These are phyloP conservation scores for Terana coerulea DNA, from an alignment of 768 basidiomycete genomes.

Conservation along the genomic window DNA sequence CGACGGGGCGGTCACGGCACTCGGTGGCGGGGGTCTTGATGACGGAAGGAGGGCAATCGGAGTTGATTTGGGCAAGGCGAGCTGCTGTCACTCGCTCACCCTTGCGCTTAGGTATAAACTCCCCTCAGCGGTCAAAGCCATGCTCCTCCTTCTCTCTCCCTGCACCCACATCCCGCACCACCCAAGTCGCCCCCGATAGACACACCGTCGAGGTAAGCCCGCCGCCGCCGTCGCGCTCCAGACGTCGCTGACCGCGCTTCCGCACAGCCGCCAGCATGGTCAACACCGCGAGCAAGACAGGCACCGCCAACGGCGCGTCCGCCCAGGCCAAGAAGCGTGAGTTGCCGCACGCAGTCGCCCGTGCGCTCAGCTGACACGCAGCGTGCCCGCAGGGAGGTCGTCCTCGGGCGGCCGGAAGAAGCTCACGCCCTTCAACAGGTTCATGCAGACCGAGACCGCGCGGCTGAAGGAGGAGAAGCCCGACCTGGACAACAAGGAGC, in stretches of 20 bases:
- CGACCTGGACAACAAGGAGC: slow-evolving; percentile 66
- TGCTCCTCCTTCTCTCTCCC: slow-evolving; percentile 25
- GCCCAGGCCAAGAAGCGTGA: slow-evolving; percentile 20
- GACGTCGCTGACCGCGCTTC: neutral
- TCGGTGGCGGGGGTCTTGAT: slow-evolving; percentile 19
- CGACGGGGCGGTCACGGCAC: neutral
- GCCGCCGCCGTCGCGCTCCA: neutral
- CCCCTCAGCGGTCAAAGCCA: slow-evolving; percentile 14
- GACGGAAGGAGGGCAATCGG: slow-evolving; percentile 21
- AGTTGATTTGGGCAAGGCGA: slow-evolving; percentile 16
- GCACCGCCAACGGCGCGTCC: slow-evolving; percentile 12
- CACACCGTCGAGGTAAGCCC: slow-evolving; percentile 2
- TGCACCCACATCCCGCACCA: slow-evolving; percentile 20
- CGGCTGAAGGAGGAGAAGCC: slow-evolving; percentile 76
- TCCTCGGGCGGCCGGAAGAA: slow-evolving; percentile 47
- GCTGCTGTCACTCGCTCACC: slow-evolving; percentile 10
- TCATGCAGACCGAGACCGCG: slow-evolving; percentile 76
- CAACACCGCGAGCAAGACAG: slow-evolving; percentile 5
- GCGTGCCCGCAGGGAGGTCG: slow-evolving; percentile 5
- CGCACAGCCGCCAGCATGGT: slow-evolving; percentile 9
- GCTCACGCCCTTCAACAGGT: slow-evolving; percentile 74
- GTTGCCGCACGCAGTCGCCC: slow-evolving; percentile 5
- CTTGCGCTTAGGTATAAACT: slow-evolving; percentile 16
- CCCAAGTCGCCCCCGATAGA: slow-evolving; percentile 7
- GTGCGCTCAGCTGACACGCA: neutral